These are phyloP conservation scores for Phialocephala subalpina DNA, from an alignment of 2,329 filamentous ascomycete species.

Conservation along the genomic window DNA sequence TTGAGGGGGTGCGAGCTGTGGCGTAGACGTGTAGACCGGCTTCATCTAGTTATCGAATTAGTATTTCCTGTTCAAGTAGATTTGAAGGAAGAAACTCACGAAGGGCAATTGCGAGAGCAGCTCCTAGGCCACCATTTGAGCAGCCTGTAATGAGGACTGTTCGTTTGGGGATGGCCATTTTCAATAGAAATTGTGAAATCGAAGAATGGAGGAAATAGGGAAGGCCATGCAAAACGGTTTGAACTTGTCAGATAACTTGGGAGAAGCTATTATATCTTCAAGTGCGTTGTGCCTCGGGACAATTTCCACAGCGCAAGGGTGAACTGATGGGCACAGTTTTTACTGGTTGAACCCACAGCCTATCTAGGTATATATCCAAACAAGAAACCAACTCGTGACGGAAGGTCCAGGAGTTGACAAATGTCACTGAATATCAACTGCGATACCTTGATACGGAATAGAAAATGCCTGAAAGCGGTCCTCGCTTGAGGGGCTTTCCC, in stretches of 20 bases:
- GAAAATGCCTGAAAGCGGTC: too few relatives aligned
- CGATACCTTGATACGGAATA: too few relatives aligned
- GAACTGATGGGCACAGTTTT: too few relatives aligned
- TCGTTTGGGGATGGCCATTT: background rate
- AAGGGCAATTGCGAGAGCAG: constrained; percentile 43
- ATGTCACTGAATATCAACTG: too few relatives aligned
- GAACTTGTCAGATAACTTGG: background rate
- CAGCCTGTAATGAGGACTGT: constrained; percentile 48
- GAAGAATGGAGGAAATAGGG: background rate
- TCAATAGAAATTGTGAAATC: background rate
- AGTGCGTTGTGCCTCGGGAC: too few relatives aligned
- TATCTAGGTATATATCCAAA: too few relatives aligned
- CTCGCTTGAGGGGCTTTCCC: too few relatives aligned
- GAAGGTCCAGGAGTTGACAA: too few relatives aligned
- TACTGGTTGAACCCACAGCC: too few relatives aligned
- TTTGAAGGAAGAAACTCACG: constrained; percentile 10
- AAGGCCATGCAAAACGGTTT: background rate
- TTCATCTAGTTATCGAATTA: constrained; percentile 25
- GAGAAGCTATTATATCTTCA: background rate
- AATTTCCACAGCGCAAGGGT: too few relatives aligned
- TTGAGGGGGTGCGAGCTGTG: constrained; percentile 48
- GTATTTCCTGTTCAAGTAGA: too few relatives aligned
- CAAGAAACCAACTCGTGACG: too few relatives aligned
- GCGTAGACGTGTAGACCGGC: constrained; percentile 49
- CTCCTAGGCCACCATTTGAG: constrained; percentile 45